Base-by-base conservation (phyloP, 331 rosid species). In the Malus hybrid region DNA sequence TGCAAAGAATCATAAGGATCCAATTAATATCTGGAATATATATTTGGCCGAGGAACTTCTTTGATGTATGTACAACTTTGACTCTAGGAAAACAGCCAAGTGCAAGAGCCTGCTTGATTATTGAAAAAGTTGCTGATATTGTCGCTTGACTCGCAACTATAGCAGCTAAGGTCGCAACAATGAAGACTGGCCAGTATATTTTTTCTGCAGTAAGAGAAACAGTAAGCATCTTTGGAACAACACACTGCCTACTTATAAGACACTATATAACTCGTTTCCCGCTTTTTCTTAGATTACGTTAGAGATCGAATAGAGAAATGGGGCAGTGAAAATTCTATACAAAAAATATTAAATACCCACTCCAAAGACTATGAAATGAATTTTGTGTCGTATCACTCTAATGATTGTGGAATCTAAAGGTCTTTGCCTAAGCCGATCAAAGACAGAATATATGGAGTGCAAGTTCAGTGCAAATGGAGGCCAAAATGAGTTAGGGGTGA, bases 51-150 rank as follows among this genome's bases (percentile, higher is more conserved):
- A 89, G 96, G 78, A 92, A 92, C 63, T 85, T 89, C 85, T 89
- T 90, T 65, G 99, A 95, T 55, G 98, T 95, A 74, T 95, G 90
- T 33, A 95, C 96, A 76, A 95, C 97, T 83, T 95, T 95, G 69
- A 95, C 99, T 76, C 99, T 90, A 1, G 99, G 99, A 87, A 95
- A 95, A 78, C 98, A 95, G 71, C 99, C 98, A 76, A 76, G 99
- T 34, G 99, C 93, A 80, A 84, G 93, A 80, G 99, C 99, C 82
- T 95, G 99, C 90, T 95, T 95, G 81, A 95, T 90, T 66, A 95
- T 86, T 6, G 99, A 90, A 88, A 95, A 95, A 4, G 99, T 95
- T 71, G 99, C 99, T 16, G 90, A 78, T 81, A 95, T 90, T 33
- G 99, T 95, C 24, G 99, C 99, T 82, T 95, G 99, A 78, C 99